phyloP scores from a whole-genome alignment of 164 flowering plant species.

The Taxillus chinensis region DNA sequence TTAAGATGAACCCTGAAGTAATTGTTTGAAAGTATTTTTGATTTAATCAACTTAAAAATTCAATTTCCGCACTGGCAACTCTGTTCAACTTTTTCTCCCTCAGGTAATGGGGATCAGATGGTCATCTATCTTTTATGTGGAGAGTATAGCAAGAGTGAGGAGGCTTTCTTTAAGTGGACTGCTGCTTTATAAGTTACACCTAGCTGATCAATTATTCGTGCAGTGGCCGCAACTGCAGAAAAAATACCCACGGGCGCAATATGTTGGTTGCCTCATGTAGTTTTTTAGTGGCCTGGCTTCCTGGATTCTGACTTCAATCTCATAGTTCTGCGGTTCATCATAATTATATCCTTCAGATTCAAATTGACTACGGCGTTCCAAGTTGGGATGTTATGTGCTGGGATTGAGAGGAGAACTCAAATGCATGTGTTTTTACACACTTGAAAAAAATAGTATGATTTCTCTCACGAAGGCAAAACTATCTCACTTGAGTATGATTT shows the following conservation, averaged over 20 bases:
- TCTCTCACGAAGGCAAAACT: too few relatives aligned
- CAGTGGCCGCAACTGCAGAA: slow-evolving; percentile 88
- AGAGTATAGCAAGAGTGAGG: slow-evolving; percentile 89
- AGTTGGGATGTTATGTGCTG: too few relatives aligned
- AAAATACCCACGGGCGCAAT: slow-evolving; percentile 63
- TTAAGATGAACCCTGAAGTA: slow-evolving; percentile 5
- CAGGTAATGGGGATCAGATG: slow-evolving; percentile 78
- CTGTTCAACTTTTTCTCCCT: slow-evolving; percentile 6
- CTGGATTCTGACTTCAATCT: too few relatives aligned
- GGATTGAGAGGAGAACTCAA: too few relatives aligned
- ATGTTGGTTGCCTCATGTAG: slow-evolving; percentile 71
- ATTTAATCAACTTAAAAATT: neutral
- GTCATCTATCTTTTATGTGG: slow-evolving; percentile 72
- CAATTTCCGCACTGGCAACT: too few relatives aligned
- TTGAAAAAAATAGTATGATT: too few relatives aligned
- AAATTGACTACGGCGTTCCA: too few relatives aligned
- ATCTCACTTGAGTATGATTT: too few relatives aligned
- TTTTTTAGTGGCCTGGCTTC: neutral
- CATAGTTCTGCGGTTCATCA: too few relatives aligned
- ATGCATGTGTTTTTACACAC: too few relatives aligned
- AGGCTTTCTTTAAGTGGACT: slow-evolving; percentile 82
- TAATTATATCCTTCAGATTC: too few relatives aligned
- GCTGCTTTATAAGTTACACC: slow-evolving; percentile 61
- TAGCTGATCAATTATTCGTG: slow-evolving; percentile 87
- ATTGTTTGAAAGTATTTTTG: neutral